Evolutionary conservation across 108 stramenopile species (phyloP).

Genomic region (Cyclotella kingstonii): DNA sequence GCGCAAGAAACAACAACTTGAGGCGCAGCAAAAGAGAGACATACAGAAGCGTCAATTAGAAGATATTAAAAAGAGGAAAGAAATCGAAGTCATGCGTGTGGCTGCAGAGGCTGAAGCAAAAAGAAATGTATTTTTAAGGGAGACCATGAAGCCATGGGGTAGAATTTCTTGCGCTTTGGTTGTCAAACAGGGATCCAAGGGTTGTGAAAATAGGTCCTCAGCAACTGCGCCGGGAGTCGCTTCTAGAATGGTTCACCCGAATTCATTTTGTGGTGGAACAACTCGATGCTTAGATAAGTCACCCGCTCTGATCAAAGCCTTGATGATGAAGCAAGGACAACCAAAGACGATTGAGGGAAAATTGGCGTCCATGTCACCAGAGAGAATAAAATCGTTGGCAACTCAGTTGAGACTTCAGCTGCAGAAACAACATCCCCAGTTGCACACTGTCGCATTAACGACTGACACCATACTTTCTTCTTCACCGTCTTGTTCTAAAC

Average conservation of each 20-base stretch:
- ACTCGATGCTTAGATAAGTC: constrained; percentile 16
- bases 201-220: constrained; percentile 3
- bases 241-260: constrained; percentile 7
- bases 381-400: constrained; percentile 7
- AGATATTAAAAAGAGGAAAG: constrained; percentile 26
- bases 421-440: constrained; percentile 12
- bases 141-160: constrained; percentile 40
- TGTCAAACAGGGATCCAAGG: constrained; percentile 23
- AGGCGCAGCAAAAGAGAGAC: constrained; percentile 9
- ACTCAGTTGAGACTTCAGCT: constrained; percentile 31
- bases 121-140: constrained; percentile 14
- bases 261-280: constrained; percentile 30
- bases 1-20: constrained; percentile 10
- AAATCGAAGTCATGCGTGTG: constrained; percentile 15
- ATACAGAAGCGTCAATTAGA: constrained; percentile 22
- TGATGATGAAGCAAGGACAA: neutral
- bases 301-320: constrained; percentile 23
- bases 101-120: constrained; percentile 28
- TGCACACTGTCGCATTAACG: neutral
- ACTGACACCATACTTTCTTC: neutral
- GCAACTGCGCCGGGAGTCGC: neutral
- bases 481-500: constrained; percentile 13
- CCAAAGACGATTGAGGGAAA: constrained; percentile 2
- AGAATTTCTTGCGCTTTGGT: constrained; percentile 34
- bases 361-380: neutral